Percentiles rank a stretch among this genome's conserved stretches.
These are phyloP conservation scores for Detonula confervacea DNA, from an alignment of 352 stramenopile species.

Conservation along the genomic window DNA sequence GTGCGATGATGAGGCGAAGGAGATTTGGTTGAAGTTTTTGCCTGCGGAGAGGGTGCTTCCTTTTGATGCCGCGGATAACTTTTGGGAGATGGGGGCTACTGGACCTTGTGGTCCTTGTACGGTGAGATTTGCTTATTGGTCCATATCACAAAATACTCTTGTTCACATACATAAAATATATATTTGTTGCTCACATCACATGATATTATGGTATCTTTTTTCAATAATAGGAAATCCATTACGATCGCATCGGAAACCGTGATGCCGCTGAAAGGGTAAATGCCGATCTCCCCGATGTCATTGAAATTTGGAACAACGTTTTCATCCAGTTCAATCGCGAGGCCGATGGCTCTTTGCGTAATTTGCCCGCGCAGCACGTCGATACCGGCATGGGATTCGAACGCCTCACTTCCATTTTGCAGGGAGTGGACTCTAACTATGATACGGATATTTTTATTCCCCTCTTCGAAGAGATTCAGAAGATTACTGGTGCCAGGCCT, in stretches of 20 bases:
- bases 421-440: slow-evolving; percentile 94
- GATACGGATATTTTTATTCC: slow-evolving; percentile 96
- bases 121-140: slow-evolving; percentile 27
- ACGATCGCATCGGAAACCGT: slow-evolving; percentile 90
- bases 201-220: no score
- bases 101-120: slow-evolving; percentile 92
- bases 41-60: slow-evolving; percentile 91
- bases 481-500: slow-evolving; percentile 62
- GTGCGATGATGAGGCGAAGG: slow-evolving; percentile 91
- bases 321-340: slow-evolving; percentile 97
- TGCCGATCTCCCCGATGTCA: slow-evolving; percentile 84
- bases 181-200: slow-evolving; percentile 41
- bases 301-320: slow-evolving; percentile 98
- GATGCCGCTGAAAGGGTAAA: slow-evolving; percentile 87
- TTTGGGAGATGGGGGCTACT: slow-evolving; percentile 97
- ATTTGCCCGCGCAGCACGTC: slow-evolving; percentile 91
- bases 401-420: slow-evolving; percentile 93
- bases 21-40: slow-evolving; percentile 88
- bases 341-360: slow-evolving; percentile 86
- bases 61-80: slow-evolving; percentile 93
- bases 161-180: not conserved
- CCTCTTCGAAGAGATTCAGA: slow-evolving; percentile 85
- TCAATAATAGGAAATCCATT: slow-evolving; percentile 90
- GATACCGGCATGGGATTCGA: slow-evolving; percentile 98
- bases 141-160: not conserved